Evolutionary conservation across 306 rosid genomes (phyloP), one percentile per base, ranked within the genome.

Genomic region (Bauhinia variegata): DNA sequence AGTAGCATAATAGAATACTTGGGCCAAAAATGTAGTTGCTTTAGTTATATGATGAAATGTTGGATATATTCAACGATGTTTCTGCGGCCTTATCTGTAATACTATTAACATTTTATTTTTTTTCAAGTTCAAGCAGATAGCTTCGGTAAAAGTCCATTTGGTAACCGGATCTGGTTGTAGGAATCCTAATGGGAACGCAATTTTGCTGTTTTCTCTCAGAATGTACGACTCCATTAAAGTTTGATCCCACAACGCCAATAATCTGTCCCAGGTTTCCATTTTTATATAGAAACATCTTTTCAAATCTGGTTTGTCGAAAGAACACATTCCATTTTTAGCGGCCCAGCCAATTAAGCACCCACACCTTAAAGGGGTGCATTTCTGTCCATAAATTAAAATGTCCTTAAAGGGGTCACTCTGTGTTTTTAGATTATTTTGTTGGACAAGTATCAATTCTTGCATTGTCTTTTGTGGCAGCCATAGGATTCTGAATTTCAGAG

Each of bases 251-350:
- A n/a, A n/a, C n/a, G n/a, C n/a, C n/a, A n/a, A n/a, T n/a, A n/a
- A n/a, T n/a, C n/a, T n/a, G n/a, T n/a, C n/a, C n/a, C n/a, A 16
- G 13, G 74, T 56, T 68, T 44, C 38, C 64, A 68, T 55, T 54
- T 55, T 68, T 55, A 31, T 11, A 31, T 68, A 8, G 34, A 39
- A 28, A 11, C 0, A 14, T 2, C 51, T 59, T 58, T 38, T 54
- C 63, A n/a, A 31, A 28, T 42, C 42, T 3, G 30, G 60, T 32
- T 58, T 32, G 64, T 12, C 17, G 10, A 18, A 53, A 62, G 70
- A 32, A 72, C 34, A 62, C 16, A 41, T 61, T 32, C 77, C 70
- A 31, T 10, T 7, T 52, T 53, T 60, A 15, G 76, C 47, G 10
- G 10, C 48, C 54, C 55, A 56, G 44, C 44, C 23, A 11, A 48